Evolutionary conservation across 495 filamentous ascomycete species (phyloP).

Genomic region (Saxophila tyrrhenica): DNA sequence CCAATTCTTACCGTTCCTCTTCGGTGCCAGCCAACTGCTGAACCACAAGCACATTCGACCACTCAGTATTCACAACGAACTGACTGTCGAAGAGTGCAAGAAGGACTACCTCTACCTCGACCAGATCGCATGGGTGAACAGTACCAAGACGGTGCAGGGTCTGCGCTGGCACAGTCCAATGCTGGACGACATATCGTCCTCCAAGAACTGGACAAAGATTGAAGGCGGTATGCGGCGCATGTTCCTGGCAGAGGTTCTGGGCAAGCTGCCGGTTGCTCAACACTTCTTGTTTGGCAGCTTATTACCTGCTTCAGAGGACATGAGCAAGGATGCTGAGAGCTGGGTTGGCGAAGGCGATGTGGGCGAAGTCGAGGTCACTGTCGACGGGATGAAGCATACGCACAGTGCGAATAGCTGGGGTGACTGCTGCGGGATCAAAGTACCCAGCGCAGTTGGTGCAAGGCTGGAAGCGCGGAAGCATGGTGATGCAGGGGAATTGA

Average conservation of each 20-base stretch:
- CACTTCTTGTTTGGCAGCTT: slow-evolving; percentile 92
- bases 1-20: slow-evolving; percentile 92
- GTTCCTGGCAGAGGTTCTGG: slow-evolving; percentile 86
- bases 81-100: slow-evolving; percentile 76
- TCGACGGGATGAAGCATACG: slow-evolving; percentile 55
- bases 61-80: slow-evolving; percentile 69
- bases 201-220: slow-evolving; percentile 84
- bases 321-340: slow-evolving; percentile 48
- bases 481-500: slow-evolving; percentile 48
- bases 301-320: slow-evolving; percentile 66
- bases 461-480: slow-evolving; percentile 75
- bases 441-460: slow-evolving; percentile 84
- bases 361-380: slow-evolving; percentile 47
- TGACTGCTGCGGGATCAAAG: slow-evolving; percentile 97
- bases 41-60: slow-evolving; percentile 82
- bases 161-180: slow-evolving; percentile 96
- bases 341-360: slow-evolving; percentile 41
- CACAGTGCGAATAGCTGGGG: slow-evolving; percentile 68
- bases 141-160: slow-evolving; percentile 90
- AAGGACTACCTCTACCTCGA: slow-evolving; percentile 78
- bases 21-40: slow-evolving; percentile 81
- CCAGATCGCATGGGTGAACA: slow-evolving; percentile 88
- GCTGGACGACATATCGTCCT: slow-evolving; percentile 94
- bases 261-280: slow-evolving; percentile 95
- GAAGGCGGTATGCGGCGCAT: slow-evolving; percentile 91